Evolutionary conservation across 2,329 filamentous ascomycete species (phyloP), one percentile per base, ranked within the genome.

Genomic region (Hypoxylon sp.): DNA sequence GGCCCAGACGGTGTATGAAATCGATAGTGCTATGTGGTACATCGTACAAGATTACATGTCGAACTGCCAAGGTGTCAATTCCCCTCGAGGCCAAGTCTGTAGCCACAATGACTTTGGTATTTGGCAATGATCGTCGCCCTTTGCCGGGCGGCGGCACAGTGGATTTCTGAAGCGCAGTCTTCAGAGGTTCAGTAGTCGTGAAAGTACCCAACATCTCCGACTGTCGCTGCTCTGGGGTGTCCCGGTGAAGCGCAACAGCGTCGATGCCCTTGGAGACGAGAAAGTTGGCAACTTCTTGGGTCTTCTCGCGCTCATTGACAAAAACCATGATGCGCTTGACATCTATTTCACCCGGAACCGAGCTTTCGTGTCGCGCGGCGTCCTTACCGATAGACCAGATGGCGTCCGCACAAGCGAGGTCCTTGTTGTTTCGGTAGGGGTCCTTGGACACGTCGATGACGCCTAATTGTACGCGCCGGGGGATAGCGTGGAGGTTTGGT

Each of bases 11-110:
- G 79, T 99, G 96, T 74, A 99, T 97, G 74, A 99, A 99, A 79
- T 99, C 96, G 65, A 99, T 96, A 0, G 94, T 97, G 0, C 93
- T 97, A 76, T 98, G 95, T 3, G 96, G 96, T n/a, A 99, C 95
- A 77, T 99, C 94, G 78, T 97, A 98, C 25, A 99, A 81, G 58
- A 99, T 90, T 55, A 99, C 96, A 71, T 97, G 93, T 61, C 92
- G 87, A 16, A 98, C 95, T 16, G 93, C 91, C 29, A 97, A 81
- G 0, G 96, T 99, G 78, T 99, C 96, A 73, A 99, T 97, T 68
- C 96, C 96, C 71, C 96, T 84, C 5, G 94, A 97, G 3, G 93
- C 93, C 62, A 99, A 81, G 78, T 99, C 96, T 0, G 96, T 99
- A 11, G 94, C 96, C 2, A 99, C 95, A 39, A 99, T 87, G 9